Evolutionary conservation across 257 asterid genomes (phyloP).

Genomic region (Cruciata laevipes): DNA sequence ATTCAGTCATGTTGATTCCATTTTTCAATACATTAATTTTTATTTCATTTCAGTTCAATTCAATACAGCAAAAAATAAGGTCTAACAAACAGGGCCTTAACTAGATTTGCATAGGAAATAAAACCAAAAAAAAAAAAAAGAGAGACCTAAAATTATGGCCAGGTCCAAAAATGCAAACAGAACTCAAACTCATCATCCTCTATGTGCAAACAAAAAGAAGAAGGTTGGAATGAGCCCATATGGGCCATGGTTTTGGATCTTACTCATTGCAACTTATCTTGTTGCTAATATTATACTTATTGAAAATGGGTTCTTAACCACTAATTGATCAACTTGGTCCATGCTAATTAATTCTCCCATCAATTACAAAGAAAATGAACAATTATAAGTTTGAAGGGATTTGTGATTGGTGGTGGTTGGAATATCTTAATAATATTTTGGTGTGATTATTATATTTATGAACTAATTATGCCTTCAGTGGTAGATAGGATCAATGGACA

Average conservation of each 20-base stretch:
- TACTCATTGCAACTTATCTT: background rate
- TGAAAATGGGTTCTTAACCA: background rate
- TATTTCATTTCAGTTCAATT: no score
- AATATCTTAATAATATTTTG: slow-evolving; percentile 6
- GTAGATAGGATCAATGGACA: slow-evolving; percentile 8
- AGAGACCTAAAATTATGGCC: background rate
- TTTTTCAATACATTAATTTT: no score
- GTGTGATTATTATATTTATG: background rate
- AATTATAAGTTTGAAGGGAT: background rate
- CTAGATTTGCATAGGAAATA: background rate
- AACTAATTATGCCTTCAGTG: background rate
- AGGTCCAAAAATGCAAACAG: background rate
- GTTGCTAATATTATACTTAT: background rate
- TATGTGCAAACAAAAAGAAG: background rate
- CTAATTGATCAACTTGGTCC: background rate
- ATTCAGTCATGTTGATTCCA: no score
- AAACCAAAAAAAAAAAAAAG: background rate
- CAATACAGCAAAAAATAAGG: no score
- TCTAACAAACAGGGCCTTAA: no score
- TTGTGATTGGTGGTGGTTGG: slow-evolving; percentile 14
- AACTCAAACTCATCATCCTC: background rate
- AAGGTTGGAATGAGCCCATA: background rate
- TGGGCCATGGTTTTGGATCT: background rate
- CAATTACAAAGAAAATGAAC: background rate
- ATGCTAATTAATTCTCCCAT: background rate